Percentiles rank a stretch among this genome's conserved stretches.
These are phyloP conservation scores for Crithidia acanthocephali DNA, from an alignment of 208 protist genomes.

Conservation along the genomic window DNA sequence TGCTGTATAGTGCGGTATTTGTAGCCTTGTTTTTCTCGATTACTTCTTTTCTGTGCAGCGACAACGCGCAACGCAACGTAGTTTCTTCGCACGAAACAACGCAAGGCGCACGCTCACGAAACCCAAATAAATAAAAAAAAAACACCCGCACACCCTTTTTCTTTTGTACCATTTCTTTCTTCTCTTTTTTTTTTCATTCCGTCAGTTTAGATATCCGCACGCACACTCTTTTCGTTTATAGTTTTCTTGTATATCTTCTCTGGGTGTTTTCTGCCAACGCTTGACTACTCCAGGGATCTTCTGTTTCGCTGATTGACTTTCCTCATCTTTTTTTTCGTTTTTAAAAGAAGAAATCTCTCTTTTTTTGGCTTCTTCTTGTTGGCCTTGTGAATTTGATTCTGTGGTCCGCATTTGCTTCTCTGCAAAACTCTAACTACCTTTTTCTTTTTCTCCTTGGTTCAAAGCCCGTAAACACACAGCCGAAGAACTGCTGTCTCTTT, in stretches of 20 bases:
- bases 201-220: constrained; percentile 3
- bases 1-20: too few relatives aligned
- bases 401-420: not conserved
- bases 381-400: not conserved
- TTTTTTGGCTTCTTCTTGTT: not conserved
- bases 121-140: not conserved
- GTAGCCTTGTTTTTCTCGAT: too few relatives aligned
- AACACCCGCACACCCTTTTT: not conserved
- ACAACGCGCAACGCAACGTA: too few relatives aligned
- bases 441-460: not conserved
- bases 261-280: not conserved
- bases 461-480: not conserved
- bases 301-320: too few relatives aligned
- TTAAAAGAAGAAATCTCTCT: too few relatives aligned
- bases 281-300: too few relatives aligned
- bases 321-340: too few relatives aligned
- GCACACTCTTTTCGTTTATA: not conserved
- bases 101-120: not conserved
- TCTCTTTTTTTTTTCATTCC: not conserved
- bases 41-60: too few relatives aligned
- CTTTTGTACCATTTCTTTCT: not conserved
- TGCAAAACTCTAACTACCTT: not conserved
- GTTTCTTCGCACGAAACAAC: too few relatives aligned
- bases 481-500: too few relatives aligned
- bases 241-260: not conserved